A percentile compares a stretch with the other conserved stretches of the same genome.
These are phyloP conservation scores for Mucor ambiguus DNA, from an alignment of 371 early-diverging fungal species.

Conservation along the genomic window DNA sequence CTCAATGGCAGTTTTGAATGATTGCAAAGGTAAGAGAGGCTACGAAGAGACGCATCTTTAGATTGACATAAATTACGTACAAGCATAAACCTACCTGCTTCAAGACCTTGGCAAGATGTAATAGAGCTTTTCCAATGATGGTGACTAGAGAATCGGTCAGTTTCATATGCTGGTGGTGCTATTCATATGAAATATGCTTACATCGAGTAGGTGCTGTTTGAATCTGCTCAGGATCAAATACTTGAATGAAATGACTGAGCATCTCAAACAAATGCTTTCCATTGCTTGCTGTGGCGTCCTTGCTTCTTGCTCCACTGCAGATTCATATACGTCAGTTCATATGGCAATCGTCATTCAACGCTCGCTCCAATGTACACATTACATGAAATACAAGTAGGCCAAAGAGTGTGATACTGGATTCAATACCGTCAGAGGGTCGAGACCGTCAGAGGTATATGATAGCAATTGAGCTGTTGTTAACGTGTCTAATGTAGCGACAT, in stretches of 20 bases:
- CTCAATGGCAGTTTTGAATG: constrained; percentile 43
- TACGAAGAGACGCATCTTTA: constrained; percentile 13
- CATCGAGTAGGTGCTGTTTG: constrained; percentile 46
- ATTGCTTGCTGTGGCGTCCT: constrained; percentile 26
- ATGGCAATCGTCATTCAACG: neutral
- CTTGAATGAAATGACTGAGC: constrained; percentile 45
- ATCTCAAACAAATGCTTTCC: constrained; percentile 36
- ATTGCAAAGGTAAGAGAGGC: constrained; percentile 49
- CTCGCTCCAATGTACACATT: constrained; percentile 7
- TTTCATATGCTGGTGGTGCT: neutral
- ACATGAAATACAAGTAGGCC: constrained; percentile 67
- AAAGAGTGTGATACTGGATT: constrained; percentile 56
- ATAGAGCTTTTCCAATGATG: constrained; percentile 49
- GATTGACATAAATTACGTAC: neutral
- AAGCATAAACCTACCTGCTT: constrained; percentile 25
- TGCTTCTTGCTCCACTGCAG: constrained; percentile 34
- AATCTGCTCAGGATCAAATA: constrained; percentile 51
- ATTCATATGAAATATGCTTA: constrained; percentile 18
- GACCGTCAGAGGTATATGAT: constrained; percentile 37
- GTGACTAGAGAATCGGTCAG: constrained; percentile 29
- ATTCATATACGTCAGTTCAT: neutral
- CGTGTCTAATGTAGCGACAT: constrained; percentile 32
- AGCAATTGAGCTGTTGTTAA: constrained; percentile 37
- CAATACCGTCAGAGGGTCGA: constrained; percentile 62
- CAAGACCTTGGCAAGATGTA: constrained; percentile 37